Percentiles rank a stretch among this genome's conserved stretches.
Evolutionary conservation across 2,329 filamentous ascomycete genomes (phyloP).

Genomic region (Diplodia mutila): DNA sequence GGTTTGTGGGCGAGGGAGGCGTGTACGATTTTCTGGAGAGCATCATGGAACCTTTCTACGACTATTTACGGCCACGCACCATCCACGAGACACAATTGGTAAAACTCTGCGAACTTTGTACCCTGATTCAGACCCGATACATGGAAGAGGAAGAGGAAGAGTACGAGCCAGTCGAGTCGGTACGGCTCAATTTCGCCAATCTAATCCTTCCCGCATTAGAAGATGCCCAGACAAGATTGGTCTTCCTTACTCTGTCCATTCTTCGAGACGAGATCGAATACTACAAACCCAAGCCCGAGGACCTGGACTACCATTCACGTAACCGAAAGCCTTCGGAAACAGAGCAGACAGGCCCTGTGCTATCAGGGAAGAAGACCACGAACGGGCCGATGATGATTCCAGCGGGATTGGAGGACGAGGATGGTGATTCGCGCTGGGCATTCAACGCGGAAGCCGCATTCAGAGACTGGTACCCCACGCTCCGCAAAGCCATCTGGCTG

Average conservation of each 20-base stretch:
- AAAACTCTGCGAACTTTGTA: constrained; percentile 69
- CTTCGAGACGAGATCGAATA: constrained; percentile 69
- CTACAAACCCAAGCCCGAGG: constrained; percentile 67
- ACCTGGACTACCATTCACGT: constrained; percentile 65
- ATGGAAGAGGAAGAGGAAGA: constrained; percentile 61
- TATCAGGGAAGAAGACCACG: constrained; percentile 59
- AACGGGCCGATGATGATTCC: constrained; percentile 38
- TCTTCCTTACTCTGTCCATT: constrained; percentile 66
- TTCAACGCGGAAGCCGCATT: constrained; percentile 62
- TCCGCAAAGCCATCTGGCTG: constrained; percentile 69
- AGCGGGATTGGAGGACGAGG: constrained; percentile 54
- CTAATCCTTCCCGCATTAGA: constrained; percentile 68
- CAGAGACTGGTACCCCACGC: constrained; percentile 67
- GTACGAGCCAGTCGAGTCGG: constrained; percentile 51
- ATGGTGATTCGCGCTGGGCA: constrained; percentile 54
- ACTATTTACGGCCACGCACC: constrained; percentile 65
- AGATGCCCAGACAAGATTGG: constrained; percentile 68
- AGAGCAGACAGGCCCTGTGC: constrained; percentile 47
- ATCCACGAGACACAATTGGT: constrained; percentile 69
- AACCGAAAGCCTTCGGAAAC: constrained; percentile 50
- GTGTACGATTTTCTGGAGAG: constrained; percentile 69
- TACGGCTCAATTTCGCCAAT: constrained; percentile 64
- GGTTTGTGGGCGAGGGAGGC: constrained; percentile 66
- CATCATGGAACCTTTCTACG: constrained; percentile 69
- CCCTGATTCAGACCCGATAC: constrained; percentile 67